Percentiles rank a stretch among this genome's conserved stretches.
Evolutionary conservation across 23 red algal genomes (phyloP).

Genomic region (Cyanidium caldarium): DNA sequence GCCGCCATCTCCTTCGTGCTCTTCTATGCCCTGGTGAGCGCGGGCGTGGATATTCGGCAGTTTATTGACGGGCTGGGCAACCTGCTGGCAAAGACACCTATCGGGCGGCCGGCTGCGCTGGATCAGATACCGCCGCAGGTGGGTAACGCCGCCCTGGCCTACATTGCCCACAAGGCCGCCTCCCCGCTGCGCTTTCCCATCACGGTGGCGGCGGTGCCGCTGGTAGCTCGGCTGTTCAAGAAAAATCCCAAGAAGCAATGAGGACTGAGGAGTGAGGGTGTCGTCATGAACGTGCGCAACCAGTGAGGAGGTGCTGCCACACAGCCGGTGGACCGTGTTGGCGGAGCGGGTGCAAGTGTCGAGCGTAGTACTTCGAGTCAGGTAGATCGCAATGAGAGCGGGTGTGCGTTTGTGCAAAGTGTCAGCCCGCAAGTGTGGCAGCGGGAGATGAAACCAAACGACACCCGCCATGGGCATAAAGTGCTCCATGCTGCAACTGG

Average conservation of each 20-base stretch:
- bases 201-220: conserved; percentile 36
- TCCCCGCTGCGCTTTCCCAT: conserved; percentile 77
- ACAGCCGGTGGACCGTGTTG: too few species aligned
- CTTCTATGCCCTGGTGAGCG: conserved; percentile 30
- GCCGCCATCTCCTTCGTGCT: conserved; percentile 40
- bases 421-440: too few species aligned
- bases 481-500: too few species aligned
- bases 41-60: conserved; percentile 48
- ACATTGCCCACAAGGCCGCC: conserved; percentile 72
- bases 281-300: too few species aligned
- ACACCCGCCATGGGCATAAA: too few species aligned
- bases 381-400: too few species aligned
- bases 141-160: conserved; percentile 55
- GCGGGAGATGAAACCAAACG: too few species aligned
- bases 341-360: too few species aligned
- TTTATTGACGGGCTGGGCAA: conserved; percentile 44
- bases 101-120: conserved; percentile 64
- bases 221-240: conserved; percentile 46
- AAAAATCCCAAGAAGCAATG: background rate
- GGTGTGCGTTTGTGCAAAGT: too few species aligned
- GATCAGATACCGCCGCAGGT: conserved; percentile 44
- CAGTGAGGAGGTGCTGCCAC: too few species aligned
- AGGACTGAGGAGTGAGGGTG: too few species aligned
- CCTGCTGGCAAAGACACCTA: conserved; percentile 29
- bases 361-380: too few species aligned